Evolutionary conservation across 2,329 filamentous ascomycete genomes (phyloP), one percentile per base, ranked within the genome.

Genomic region (Escovopsis sp.): DNA sequence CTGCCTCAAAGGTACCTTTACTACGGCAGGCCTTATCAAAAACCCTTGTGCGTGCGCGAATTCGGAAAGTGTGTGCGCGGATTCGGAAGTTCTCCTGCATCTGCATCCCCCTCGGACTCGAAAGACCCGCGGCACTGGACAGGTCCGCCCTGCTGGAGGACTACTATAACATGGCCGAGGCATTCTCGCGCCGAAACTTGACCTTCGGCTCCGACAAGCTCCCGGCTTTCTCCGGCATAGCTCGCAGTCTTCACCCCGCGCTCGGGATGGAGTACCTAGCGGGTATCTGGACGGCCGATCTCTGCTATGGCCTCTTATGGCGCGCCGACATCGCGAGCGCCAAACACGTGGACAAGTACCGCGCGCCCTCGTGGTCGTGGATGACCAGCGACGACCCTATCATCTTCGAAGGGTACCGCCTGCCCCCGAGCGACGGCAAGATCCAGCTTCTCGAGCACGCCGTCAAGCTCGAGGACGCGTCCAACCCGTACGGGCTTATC

Each of bases 321-420:
- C 27, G 29, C 16, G 29, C n/a, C 1, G 38, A 40, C 9, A 25
- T n/a, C n/a, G n/a, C 15, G 13, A 37, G n/a, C 10, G 35, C 32
- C 11, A 14, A 12, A 8, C 42, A 43, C 33, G n/a, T 40, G 11
- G 24, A 40, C 12, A 24, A 25, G 11, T 35, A 43, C 16, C 27
- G 42, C 20, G 38, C 34, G 14, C 42, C 42, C 1, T 40, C 42
- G 2, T 43, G 42, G 42, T 43, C 38, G n/a, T 43, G 42, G 42
- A 40, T 40, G 38, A 29, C 40, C 16, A 43, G 37, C 2, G 29
- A 40, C 15, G 16, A 35, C 4, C 11, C 34, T 1, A 14, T 40
- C 12, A 16, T 40, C 10, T 43, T 40, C 35, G 16, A 38, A 0
- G 27, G 4, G 1, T 25, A 9, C 3, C 7, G 33, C 10, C 32